These are phyloP conservation scores for Penstemon davidsonii DNA, from an alignment of 257 asterid genomes.

Conservation along the genomic window DNA sequence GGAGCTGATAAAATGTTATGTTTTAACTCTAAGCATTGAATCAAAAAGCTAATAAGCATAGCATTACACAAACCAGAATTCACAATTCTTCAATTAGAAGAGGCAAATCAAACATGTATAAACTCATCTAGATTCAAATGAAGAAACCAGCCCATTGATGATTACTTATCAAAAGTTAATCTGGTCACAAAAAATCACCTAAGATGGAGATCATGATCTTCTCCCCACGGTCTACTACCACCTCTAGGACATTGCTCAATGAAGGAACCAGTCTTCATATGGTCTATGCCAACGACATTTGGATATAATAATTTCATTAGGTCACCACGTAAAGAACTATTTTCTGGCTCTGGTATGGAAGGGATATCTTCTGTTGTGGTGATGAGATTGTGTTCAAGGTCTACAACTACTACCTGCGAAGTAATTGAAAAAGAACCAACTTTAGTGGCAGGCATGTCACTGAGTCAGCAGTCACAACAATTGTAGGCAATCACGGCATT, in stretches of 20 bases:
- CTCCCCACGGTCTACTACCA: conserved; percentile 79
- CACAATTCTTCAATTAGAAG: not conserved
- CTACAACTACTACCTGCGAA: conserved; percentile 91
- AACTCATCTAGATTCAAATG: conserved; percentile 16
- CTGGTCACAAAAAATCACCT: conserved; percentile 55
- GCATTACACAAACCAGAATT: conserved; percentile 18
- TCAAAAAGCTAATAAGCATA: conserved; percentile 5
- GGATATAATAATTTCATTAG: conserved; percentile 71
- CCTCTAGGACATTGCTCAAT: conserved; percentile 49
- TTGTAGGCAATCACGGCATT: not conserved
- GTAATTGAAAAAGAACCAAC: conserved; percentile 25
- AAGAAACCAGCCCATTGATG: conserved; percentile 25
- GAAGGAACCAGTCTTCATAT: conserved; percentile 58
- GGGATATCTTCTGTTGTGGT: conserved; percentile 95
- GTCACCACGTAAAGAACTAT: conserved; percentile 74
- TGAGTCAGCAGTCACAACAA: conserved; percentile 14
- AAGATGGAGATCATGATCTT: conserved; percentile 74
- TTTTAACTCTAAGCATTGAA: not conserved
- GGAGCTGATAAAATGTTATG: not conserved
- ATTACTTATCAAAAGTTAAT: conserved; percentile 17
- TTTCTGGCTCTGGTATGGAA: conserved; percentile 88
- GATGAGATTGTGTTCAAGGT: conserved; percentile 86
- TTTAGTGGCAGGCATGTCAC: conserved; percentile 10
- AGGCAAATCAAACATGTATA: not conserved
- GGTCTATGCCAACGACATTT: conserved; percentile 86